Conservation (phyloP, 768 basidiomycete genomes). For the Roridomyces roridus region DNA sequence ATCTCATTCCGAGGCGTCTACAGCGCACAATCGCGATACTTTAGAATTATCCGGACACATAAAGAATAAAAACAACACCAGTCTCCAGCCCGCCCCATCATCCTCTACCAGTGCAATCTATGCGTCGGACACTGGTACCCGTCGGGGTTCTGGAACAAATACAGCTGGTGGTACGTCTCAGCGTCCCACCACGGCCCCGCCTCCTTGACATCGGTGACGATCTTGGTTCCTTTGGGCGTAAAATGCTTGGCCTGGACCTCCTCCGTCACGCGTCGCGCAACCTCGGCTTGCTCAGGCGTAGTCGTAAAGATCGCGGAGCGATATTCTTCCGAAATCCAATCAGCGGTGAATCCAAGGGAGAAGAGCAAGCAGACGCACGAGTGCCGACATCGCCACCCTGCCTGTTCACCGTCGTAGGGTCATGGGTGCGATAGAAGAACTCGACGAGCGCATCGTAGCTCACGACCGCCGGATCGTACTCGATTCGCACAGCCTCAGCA, state of each 20-base stretch:
- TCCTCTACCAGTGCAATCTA: constrained; percentile 63
- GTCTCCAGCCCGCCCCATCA: no score
- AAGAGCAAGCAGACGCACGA: constrained; percentile 46
- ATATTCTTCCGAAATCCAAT: constrained; percentile 54
- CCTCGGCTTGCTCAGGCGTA: constrained; percentile 60
- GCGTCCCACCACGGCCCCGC: constrained; percentile 68
- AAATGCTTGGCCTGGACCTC: constrained; percentile 76
- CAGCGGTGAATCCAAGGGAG: background rate
- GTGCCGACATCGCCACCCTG: constrained; percentile 68
- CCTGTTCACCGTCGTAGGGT: constrained; percentile 67
- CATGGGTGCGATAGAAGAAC: constrained; percentile 81
- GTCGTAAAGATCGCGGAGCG: constrained; percentile 77
- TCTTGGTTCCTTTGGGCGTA: constrained; percentile 55
- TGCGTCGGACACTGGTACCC: constrained; percentile 83
- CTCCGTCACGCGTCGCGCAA: constrained; percentile 65
- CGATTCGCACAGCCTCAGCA: constrained; percentile 72
- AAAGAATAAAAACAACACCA: no score
- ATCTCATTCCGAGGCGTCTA: no score
- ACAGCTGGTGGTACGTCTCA: constrained; percentile 68
- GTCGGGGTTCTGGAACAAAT: constrained; percentile 65
- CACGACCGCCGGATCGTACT: constrained; percentile 67
- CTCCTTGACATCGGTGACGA: constrained; percentile 64
- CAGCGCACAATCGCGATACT: no score
- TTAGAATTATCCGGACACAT: no score
- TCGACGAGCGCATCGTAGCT: constrained; percentile 78